Conservation (phyloP, 1,139 yeast species). For the Blastobotrys aristatus region DNA sequence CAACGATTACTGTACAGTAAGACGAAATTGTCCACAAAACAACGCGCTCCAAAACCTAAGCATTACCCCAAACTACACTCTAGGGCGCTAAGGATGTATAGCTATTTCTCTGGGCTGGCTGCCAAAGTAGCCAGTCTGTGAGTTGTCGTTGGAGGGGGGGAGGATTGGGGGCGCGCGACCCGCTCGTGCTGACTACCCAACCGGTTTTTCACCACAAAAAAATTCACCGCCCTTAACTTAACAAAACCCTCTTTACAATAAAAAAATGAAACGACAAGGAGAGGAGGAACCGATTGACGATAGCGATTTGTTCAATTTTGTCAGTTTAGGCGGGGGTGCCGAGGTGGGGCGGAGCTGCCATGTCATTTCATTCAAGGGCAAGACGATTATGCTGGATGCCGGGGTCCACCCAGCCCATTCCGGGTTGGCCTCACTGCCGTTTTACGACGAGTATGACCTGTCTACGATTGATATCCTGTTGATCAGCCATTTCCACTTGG, state of each 20-base stretch:
- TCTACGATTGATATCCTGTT: conserved; percentile 80
- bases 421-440: conserved; percentile 88
- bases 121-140: no score
- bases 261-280: conserved; percentile 17
- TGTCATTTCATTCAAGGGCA: conserved; percentile 84
- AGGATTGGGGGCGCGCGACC: no score
- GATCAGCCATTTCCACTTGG: conserved; percentile 92
- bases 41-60: no score
- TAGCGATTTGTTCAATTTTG: conserved; percentile 52
- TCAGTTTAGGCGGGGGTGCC: conserved; percentile 98
- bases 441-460: conserved; percentile 89
- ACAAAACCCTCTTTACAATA: not conserved
- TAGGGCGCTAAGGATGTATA: no score
- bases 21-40: no score
- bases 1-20: no score
- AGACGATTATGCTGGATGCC: conserved; percentile 96
- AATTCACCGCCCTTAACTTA: not conserved
- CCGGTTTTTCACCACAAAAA: not conserved
- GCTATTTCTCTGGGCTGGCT: no score
- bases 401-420: conserved; percentile 96
- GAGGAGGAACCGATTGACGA: conserved; percentile 18
- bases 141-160: no score
- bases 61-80: no score
- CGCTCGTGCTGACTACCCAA: no score
- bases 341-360: conserved; percentile 98